Conservation (phyloP, 345 rosid species). For the Eucalyptus victrix region DNA sequence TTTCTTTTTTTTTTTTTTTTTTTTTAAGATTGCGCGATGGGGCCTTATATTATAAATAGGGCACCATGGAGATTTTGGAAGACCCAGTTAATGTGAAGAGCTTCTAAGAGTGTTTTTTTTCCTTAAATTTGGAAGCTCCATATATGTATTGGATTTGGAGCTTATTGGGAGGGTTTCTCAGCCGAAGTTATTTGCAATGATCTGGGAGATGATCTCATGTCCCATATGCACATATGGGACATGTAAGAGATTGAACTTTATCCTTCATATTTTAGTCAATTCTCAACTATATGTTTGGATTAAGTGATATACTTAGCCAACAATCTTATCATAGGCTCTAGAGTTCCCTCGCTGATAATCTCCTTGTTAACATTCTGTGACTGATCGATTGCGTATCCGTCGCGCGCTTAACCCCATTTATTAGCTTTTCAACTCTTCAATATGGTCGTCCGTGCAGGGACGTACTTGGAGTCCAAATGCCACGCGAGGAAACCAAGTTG, state of each 20-base stretch:
- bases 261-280: neutral
- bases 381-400: neutral
- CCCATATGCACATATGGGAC: neutral
- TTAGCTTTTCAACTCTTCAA: neutral
- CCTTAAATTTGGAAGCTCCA: neutral
- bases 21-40: neutral
- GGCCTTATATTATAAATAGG: neutral
- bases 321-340: neutral
- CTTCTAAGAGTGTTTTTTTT: neutral
- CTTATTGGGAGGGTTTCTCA: neutral
- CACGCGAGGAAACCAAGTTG: neutral
- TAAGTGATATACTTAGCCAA: neutral
- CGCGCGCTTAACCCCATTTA: neutral
- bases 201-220: neutral
- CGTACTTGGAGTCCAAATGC: neutral
- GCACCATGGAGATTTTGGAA: neutral
- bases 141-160: neutral
- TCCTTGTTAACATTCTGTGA: neutral
- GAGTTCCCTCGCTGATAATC: neutral
- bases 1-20: rapidly evolving
- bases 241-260: neutral
- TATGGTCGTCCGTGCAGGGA: neutral
- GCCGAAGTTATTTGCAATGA: neutral
- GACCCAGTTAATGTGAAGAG: neutral
- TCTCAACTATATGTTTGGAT: neutral